These are phyloP conservation scores for Ambrosiella xylebori DNA, from an alignment of 2,329 filamentous ascomycete species.

Conservation along the genomic window DNA sequence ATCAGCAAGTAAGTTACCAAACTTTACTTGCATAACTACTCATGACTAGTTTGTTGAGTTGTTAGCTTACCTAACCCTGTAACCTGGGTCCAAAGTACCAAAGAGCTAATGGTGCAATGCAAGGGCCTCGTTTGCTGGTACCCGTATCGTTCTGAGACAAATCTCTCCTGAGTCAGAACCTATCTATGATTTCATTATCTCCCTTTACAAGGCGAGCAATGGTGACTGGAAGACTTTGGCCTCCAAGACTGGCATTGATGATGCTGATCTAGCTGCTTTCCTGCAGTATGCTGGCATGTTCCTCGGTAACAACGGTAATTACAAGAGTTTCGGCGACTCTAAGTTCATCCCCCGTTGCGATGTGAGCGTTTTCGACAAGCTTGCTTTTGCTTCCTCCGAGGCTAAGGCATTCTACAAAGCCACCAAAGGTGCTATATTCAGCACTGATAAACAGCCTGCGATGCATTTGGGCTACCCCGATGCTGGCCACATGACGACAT, in stretches of 20 bases:
- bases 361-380: conserved; percentile 43
- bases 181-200: conserved; percentile 67
- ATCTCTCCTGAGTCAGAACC: conserved; percentile 65
- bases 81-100: background rate
- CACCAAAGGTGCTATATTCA: conserved; percentile 57
- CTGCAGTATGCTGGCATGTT: conserved; percentile 66
- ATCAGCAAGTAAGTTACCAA: conserved; percentile 49
- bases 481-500: conserved; percentile 61
- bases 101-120: conserved; percentile 8
- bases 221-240: conserved; percentile 58
- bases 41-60: background rate
- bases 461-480: conserved; percentile 65
- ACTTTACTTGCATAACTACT: background rate
- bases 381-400: conserved; percentile 43
- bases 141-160: conserved; percentile 62
- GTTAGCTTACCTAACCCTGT: background rate
- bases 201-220: conserved; percentile 45
- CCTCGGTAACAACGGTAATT: conserved; percentile 66
- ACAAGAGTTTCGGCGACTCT: conserved; percentile 72
- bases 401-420: conserved; percentile 48
- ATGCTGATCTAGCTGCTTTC: conserved; percentile 49
- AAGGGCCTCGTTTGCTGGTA: conserved; percentile 61
- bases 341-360: conserved; percentile 65
- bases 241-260: conserved; percentile 44
- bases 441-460: conserved; percentile 41